phyloP scores from a whole-genome alignment of 1,284 basidiomycete species.

The Boletus putidus region DNA sequence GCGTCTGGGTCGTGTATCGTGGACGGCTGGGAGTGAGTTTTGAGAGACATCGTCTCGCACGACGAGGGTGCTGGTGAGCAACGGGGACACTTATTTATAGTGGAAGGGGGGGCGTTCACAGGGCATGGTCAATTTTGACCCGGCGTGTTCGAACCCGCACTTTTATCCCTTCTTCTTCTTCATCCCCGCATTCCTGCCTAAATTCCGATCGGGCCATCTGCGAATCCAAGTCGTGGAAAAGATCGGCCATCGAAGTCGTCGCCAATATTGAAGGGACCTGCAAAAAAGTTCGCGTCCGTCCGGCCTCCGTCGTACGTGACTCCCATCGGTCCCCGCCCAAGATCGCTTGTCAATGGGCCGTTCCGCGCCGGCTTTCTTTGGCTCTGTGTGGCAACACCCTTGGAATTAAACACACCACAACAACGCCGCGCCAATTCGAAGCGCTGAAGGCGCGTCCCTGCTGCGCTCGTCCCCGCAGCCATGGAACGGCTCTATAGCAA shows the following conservation, averaged over 20 bases:
- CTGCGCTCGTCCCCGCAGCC: not conserved
- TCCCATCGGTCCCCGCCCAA: not conserved
- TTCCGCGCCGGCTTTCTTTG: constrained; percentile 18
- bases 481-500: constrained; percentile 31
- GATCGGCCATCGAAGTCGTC: constrained; percentile 20
- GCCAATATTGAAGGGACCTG: constrained; percentile 4
- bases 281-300: not conserved
- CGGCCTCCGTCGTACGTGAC: not conserved
- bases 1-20: constrained; percentile 22
- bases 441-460: not conserved
- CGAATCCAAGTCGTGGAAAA: constrained; percentile 13
- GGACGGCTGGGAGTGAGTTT: constrained; percentile 16
- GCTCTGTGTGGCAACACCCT: constrained; percentile 29
- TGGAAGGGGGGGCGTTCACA: not conserved
- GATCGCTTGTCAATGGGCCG: not conserved
- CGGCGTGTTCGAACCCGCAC: not conserved
- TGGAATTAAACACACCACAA: constrained; percentile 33
- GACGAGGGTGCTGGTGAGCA: not conserved
- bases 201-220: constrained; percentile 14
- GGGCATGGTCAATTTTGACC: constrained; percentile 20
- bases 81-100: constrained; percentile 3
- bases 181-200: constrained; percentile 3
- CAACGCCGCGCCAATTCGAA: constrained; percentile 29
- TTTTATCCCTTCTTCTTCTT: constrained; percentile 7
- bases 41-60: constrained; percentile 19